Percentiles rank a stretch among this genome's conserved stretches.
These are phyloP conservation scores for Beta lomatogona DNA, from an alignment of 179 eudicot species.

Conservation along the genomic window DNA sequence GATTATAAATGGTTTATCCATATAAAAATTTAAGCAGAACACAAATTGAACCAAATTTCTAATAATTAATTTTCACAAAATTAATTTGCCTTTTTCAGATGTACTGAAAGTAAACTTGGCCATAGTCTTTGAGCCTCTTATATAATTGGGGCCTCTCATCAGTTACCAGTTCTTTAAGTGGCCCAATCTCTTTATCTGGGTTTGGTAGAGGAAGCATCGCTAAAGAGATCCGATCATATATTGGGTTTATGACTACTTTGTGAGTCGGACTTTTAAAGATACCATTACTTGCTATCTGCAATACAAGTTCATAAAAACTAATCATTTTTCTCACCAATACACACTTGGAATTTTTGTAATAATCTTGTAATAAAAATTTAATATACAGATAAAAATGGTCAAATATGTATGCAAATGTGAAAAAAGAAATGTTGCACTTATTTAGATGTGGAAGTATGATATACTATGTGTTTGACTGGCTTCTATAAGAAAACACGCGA, in stretches of 20 bases:
- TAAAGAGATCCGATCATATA: conserved; percentile 41
- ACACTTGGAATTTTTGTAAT: no score
- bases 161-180: conserved; percentile 34
- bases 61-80: conserved; percentile 8
- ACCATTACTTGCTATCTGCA: conserved; percentile 53
- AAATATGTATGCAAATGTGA: no score
- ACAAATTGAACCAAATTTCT: no score
- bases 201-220: conserved; percentile 45
- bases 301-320: background rate
- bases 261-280: conserved; percentile 51
- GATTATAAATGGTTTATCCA: no score
- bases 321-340: no score
- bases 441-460: no score
- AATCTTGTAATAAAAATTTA: no score
- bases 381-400: no score
- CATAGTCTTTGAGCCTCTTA: conserved; percentile 39
- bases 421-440: no score
- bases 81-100: conserved; percentile 15
- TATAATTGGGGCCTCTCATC: conserved; percentile 36
- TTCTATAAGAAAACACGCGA: no score
- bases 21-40: background rate
- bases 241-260: conserved; percentile 43
- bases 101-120: conserved; percentile 7
- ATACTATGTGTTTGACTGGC: no score
- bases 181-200: conserved; percentile 47